Conservation (phyloP, 225 moss, liverwort and hornwort species). For the Neckera pumila region DNA sequence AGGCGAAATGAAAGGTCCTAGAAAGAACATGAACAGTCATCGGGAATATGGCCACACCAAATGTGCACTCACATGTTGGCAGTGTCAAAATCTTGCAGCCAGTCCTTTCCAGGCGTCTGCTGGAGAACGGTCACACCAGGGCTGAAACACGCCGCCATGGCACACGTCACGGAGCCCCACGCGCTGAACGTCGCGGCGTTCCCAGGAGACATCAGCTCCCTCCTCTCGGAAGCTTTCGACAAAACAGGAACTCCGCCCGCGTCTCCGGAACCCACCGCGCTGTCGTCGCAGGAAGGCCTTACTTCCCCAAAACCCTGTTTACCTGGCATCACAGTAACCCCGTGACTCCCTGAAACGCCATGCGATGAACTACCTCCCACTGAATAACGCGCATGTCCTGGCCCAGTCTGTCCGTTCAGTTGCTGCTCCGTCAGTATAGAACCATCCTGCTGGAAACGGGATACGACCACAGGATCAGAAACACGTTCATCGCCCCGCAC, state of each 20-base stretch:
- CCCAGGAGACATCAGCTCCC: conserved; percentile 54
- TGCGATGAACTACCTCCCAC: conserved; percentile 45
- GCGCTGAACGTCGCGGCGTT: conserved; percentile 14
- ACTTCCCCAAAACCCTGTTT: conserved; percentile 39
- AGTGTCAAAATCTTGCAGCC: conserved; percentile 45
- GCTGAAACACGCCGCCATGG: conserved; percentile 43
- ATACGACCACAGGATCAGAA: conserved; percentile 7
- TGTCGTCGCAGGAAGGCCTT: conserved; percentile 39
- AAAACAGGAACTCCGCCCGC: not conserved
- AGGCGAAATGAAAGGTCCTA: not conserved
- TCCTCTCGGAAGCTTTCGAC: conserved; percentile 27
- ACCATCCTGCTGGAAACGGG: conserved; percentile 43
- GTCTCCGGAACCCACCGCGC: conserved; percentile 27
- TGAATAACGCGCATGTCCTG: conserved; percentile 36
- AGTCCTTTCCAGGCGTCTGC: conserved; percentile 44
- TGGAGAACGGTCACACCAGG: conserved; percentile 44
- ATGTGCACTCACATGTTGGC: conserved; percentile 20
- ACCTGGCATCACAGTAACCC: conserved; percentile 29
- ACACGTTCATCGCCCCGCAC: not conserved
- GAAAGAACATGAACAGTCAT: not conserved
- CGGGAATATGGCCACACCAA: not conserved
- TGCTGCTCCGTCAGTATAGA: conserved; percentile 84
- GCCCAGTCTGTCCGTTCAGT: conserved; percentile 50
- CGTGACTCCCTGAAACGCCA: conserved; percentile 36
- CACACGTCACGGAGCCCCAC: conserved; percentile 44